A percentile compares a stretch with the other conserved stretches of the same genome.
phyloP scores from a whole-genome alignment of 805 yeast genomes.

The Zygoascus flipseniorum region DNA sequence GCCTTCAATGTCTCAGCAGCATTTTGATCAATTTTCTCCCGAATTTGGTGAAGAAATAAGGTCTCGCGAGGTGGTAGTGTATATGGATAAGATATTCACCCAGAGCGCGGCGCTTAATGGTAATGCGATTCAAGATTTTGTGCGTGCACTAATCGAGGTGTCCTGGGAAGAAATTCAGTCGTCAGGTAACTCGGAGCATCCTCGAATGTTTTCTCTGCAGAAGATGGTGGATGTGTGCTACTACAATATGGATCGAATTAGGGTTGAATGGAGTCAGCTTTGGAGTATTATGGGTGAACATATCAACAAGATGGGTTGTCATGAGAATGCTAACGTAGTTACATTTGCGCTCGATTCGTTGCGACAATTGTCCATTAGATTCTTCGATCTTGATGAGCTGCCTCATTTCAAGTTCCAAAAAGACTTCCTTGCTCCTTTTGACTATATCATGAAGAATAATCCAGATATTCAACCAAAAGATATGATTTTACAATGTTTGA shows the following conservation, averaged over 20 bases:
- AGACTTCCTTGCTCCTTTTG: conserved; percentile 88
- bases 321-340: conserved; percentile 64
- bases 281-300: conserved; percentile 92
- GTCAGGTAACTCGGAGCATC: conserved; percentile 70
- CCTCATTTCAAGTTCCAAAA: conserved; percentile 93
- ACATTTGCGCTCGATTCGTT: conserved; percentile 90
- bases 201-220: conserved; percentile 86
- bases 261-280: conserved; percentile 92
- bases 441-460: conserved; percentile 63
- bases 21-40: conserved; percentile 3
- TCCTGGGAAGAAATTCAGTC: conserved; percentile 87
- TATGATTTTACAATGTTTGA: conserved; percentile 82
- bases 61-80: conserved; percentile 30
- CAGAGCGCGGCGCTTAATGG: conserved; percentile 75
- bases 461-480: conserved; percentile 65
- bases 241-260: conserved; percentile 92
- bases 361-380: conserved; percentile 86
- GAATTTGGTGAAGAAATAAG: conserved; percentile 27
- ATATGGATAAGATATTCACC: conserved; percentile 81
- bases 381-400: conserved; percentile 86
- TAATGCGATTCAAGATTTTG: conserved; percentile 78
- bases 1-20: background rate
- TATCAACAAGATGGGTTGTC: conserved; percentile 78
- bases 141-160: conserved; percentile 76
- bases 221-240: conserved; percentile 96